Base-by-base conservation (phyloP, 768 basidiomycete genomes). In the Trametes cubensis region DNA sequence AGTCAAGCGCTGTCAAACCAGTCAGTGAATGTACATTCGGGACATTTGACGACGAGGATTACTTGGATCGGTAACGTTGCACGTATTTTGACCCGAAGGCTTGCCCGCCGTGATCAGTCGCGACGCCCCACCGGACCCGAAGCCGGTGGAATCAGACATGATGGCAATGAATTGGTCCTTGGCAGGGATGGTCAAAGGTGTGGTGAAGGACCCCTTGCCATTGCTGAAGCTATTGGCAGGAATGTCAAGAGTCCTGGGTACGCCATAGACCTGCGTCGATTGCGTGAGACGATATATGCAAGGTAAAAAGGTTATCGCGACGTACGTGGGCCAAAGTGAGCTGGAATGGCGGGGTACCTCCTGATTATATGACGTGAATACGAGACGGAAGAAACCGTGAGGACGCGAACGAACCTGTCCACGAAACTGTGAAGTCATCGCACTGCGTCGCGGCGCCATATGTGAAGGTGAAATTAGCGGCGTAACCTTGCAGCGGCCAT, bases 131-230 rank as follows among this genome's bases (percentile, higher is more conserved):
- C 90, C 90, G 11, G 85, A 77, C 45, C 76, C 88, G 69, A 87
- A 90, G 1, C 88, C 89, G 26, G 81, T 82, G 18, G 84, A 77
- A 69, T 92, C 90, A 26, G 87, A 91, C 86, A 92, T 88, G 39
- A 83, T 80, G 20, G 87, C 60, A 14, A 90, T 52, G 50, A 90
- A 76, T 55, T 75, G 71, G 18, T 77, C 69, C 28, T 67, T 74
- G 10, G 75, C 67, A 14, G 70, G 30, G 48, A 86, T 73, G 3
- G 79, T 77, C 14, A 90, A 64, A 60, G 77, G 78, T 0, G 73
- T 69, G 14, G 79, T 74, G 69, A 78, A 89, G 0, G 80, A 79
- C 52, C 87, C 87, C 61, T 79, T 61, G 50, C 82, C 82, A 75
- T 82, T 77, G 69, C 55, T 79, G 70, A 82, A 85, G 4, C 85